Conservation (phyloP, 495 filamentous ascomycete species). For the Penicillium alfredii region DNA sequence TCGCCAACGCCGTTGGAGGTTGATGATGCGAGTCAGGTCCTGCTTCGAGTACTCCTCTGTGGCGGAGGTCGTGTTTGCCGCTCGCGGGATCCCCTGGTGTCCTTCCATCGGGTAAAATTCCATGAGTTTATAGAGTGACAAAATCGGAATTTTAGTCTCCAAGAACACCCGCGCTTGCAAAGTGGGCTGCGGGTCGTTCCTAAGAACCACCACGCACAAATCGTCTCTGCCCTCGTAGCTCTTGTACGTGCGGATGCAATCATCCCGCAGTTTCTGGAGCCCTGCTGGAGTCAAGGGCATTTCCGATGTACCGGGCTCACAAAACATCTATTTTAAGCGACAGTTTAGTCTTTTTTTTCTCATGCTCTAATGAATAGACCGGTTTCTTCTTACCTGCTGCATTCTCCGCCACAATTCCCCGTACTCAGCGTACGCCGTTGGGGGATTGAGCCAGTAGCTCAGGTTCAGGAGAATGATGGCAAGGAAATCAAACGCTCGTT, state of each 20-base stretch:
- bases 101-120: neutral
- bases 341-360: too few relatives aligned
- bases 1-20: constrained; percentile 10
- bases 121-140: constrained; percentile 1
- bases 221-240: constrained; percentile 10
- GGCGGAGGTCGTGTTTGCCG: neutral
- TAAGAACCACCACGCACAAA: constrained; percentile 9
- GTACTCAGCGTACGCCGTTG: neutral
- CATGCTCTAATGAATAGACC: too few relatives aligned
- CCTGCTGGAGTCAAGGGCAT: too few relatives aligned
- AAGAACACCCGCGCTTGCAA: neutral
- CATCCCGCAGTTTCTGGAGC: constrained; percentile 2
- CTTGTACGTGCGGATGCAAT: constrained; percentile 1
- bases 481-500: constrained; percentile 9
- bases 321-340: too few relatives aligned
- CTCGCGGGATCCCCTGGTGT: neutral
- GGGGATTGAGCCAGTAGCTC: constrained; percentile 1
- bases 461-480: constrained; percentile 9
- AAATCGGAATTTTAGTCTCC: neutral
- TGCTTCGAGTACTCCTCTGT: constrained; percentile 4
- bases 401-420: neutral
- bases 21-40: constrained; percentile 5
- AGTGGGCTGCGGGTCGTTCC: constrained; percentile 3
- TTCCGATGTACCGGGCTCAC: too few relatives aligned
- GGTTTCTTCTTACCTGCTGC: constrained; percentile 1